Evolutionary conservation across 306 rosid species (phyloP), one percentile per base, ranked within the genome.

Genomic region (Quercus suber): DNA sequence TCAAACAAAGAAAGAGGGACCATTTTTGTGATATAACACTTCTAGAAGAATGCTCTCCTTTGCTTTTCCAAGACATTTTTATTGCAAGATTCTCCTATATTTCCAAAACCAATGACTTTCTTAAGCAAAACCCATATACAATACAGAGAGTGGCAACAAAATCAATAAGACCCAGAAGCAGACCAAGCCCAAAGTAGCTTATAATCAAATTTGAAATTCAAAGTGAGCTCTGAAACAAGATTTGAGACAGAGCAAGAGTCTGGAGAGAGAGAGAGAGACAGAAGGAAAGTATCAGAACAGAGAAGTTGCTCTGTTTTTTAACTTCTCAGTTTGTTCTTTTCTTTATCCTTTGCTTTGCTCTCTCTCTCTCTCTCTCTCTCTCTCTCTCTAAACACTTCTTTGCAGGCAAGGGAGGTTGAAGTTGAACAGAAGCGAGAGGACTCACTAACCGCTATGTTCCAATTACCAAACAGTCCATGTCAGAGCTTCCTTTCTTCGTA

Each of bases 41-140:
- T 83, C 90, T 93, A 4, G 90, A 86, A 84, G 96, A 71, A 45
- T 86, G 76, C 79, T 90, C 96, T 69, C 91, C 92, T 78, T 82
- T 91, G 91, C 88, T 82, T 81, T 90, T 95, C 97, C 92, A 90
- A 78, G 83, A 86, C 99, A 95, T 95, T 55, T 57, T 83, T 79
- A 60, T 28, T 61, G 45, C 52, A 30, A 56, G 73, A 75, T 53
- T 72, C 69, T 25, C 76, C 58, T 80, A 69, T 5, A 59, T 69
- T 52, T 69, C 45, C 30, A 43, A 23, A 81, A 35, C 82, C 49
- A 84, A 27, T 33, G 71, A 37, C 67, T 73, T 71, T 67, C n/a
- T 37, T 73, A 78, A 27, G 79, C 14, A 68, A 86, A 81, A 33
- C 8, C 86, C 91, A 89, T 80, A 75, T 57, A 72, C 30, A 88